A percentile compares a stretch with the other conserved stretches of the same genome.
These are phyloP conservation scores for Teratosphaeria viscida DNA, from an alignment of 2,329 filamentous ascomycete genomes.

Conservation along the genomic window DNA sequence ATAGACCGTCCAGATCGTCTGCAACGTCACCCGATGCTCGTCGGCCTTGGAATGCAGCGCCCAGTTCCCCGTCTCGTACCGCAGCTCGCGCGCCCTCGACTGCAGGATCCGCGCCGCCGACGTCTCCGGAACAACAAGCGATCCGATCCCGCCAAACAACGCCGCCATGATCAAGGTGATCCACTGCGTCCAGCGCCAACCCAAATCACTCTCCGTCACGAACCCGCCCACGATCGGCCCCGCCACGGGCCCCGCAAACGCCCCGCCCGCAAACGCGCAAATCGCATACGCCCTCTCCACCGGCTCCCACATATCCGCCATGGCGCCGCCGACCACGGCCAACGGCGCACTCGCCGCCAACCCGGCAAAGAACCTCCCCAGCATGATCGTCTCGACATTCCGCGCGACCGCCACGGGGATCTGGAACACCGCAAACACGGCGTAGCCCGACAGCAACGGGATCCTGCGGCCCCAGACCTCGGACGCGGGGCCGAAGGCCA, in stretches of 20 bases:
- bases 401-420: conserved; percentile 45
- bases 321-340: conserved; percentile 34
- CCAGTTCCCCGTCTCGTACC: conserved; percentile 39
- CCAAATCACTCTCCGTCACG: conserved; percentile 11
- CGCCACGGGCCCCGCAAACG: conserved; percentile 17
- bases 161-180: conserved; percentile 30
- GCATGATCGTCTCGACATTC: conserved; percentile 45
- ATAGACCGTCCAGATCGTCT: conserved; percentile 16
- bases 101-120: conserved; percentile 41
- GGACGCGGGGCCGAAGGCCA: conserved; percentile 42
- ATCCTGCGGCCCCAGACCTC: conserved; percentile 45
- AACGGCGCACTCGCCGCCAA: conserved; percentile 37
- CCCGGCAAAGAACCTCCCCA: conserved; percentile 45
- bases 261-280: conserved; percentile 13
- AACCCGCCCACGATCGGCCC: conserved; percentile 23
- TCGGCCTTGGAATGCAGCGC: conserved; percentile 37
- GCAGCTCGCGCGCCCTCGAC: conserved; percentile 38
- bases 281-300: conserved; percentile 17
- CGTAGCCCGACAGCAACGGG: conserved; percentile 42
- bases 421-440: conserved; percentile 43
- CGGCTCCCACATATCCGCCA: conserved; percentile 16
- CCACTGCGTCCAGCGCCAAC: conserved; percentile 22
- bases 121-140: conserved; percentile 42
- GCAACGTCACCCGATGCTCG: conserved; percentile 29
- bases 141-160: conserved; percentile 33